Conservation (phyloP, 768 basidiomycete species). For the Lepiota brunneoincarnata region DNA sequence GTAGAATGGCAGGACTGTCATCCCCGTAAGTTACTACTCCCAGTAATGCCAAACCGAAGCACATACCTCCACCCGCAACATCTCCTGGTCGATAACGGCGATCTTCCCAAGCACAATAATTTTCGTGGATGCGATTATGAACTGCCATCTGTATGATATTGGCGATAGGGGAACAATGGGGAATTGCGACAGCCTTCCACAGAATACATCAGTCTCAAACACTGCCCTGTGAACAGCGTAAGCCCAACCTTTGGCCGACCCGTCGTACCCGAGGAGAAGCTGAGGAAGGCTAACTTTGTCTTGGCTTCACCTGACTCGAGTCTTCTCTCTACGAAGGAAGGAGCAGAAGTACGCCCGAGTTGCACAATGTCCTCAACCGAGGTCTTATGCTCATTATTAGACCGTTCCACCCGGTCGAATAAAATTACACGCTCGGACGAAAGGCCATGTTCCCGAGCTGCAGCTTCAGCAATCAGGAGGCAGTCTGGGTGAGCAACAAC, state of each 20-base stretch:
- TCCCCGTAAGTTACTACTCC: background rate
- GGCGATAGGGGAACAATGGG: slow-evolving; percentile 56
- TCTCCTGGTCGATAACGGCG: slow-evolving; percentile 60
- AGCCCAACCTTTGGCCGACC: slow-evolving; percentile 62
- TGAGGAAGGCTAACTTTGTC: slow-evolving; percentile 67
- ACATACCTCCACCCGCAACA: slow-evolving; percentile 53
- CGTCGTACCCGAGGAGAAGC: slow-evolving; percentile 74
- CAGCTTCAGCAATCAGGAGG: slow-evolving; percentile 38
- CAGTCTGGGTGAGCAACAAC: slow-evolving; percentile 47
- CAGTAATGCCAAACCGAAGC: background rate
- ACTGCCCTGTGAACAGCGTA: background rate
- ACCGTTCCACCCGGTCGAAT: slow-evolving; percentile 28
- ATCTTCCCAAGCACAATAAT: slow-evolving; percentile 43
- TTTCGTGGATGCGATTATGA: slow-evolving; percentile 47
- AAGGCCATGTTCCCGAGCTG: slow-evolving; percentile 35
- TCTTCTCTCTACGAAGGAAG: slow-evolving; percentile 45
- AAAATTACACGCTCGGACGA: slow-evolving; percentile 40
- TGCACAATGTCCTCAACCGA: slow-evolving; percentile 48
- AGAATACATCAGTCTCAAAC: background rate
- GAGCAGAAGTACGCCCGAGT: slow-evolving; percentile 39
- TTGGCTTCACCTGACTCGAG: slow-evolving; percentile 59
- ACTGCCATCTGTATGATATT: slow-evolving; percentile 60
- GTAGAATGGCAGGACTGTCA: slow-evolving; percentile 55
- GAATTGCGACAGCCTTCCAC: slow-evolving; percentile 54
- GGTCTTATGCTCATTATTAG: slow-evolving; percentile 15